Percentiles rank a stretch among this genome's conserved stretches.
Conservation (phyloP, 2,329 filamentous ascomycete species). For the Talaromyces amestolkiae region DNA sequence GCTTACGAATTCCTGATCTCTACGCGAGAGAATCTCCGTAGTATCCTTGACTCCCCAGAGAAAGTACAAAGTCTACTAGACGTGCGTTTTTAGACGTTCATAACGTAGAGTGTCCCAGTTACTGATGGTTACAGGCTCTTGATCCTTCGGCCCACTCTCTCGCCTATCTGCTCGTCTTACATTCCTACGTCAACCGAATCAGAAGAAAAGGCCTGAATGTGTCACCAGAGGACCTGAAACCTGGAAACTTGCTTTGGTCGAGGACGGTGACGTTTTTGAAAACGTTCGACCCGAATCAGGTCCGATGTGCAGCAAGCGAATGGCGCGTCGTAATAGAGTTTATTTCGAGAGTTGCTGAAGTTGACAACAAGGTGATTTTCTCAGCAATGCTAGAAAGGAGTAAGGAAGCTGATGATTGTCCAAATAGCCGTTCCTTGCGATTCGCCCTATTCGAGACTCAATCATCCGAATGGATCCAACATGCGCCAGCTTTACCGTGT, state of each 20-base stretch:
- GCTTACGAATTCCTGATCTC: slow-evolving; percentile 40
- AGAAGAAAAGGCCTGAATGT: slow-evolving; percentile 36
- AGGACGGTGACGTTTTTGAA: slow-evolving; percentile 52
- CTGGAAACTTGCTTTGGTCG: slow-evolving; percentile 50
- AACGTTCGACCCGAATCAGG: slow-evolving; percentile 50
- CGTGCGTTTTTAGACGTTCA: slow-evolving; percentile 25
- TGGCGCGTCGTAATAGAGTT: slow-evolving; percentile 39
- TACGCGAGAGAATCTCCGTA: slow-evolving; percentile 38
- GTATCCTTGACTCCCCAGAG: slow-evolving; percentile 28
- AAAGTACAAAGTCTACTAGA: slow-evolving; percentile 31
- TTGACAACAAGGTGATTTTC: slow-evolving; percentile 31
- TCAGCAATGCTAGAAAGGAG: not conserved
- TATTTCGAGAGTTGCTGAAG: slow-evolving; percentile 34
- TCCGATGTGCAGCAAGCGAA: slow-evolving; percentile 44
- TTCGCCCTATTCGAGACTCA: slow-evolving; percentile 42
- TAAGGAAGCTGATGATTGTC: slow-evolving; percentile 22
- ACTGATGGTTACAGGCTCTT: slow-evolving; percentile 33
- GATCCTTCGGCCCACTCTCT: slow-evolving; percentile 60
- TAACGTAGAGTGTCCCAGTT: not conserved
- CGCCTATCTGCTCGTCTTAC: slow-evolving; percentile 57
- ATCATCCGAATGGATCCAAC: slow-evolving; percentile 46
- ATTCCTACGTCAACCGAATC: slow-evolving; percentile 45
- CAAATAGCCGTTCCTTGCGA: slow-evolving; percentile 38
- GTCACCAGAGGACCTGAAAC: slow-evolving; percentile 41
- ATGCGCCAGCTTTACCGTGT: slow-evolving; percentile 44